phyloP scores from a whole-genome alignment of 257 asterid genomes.

The Asclepias syriaca region DNA sequence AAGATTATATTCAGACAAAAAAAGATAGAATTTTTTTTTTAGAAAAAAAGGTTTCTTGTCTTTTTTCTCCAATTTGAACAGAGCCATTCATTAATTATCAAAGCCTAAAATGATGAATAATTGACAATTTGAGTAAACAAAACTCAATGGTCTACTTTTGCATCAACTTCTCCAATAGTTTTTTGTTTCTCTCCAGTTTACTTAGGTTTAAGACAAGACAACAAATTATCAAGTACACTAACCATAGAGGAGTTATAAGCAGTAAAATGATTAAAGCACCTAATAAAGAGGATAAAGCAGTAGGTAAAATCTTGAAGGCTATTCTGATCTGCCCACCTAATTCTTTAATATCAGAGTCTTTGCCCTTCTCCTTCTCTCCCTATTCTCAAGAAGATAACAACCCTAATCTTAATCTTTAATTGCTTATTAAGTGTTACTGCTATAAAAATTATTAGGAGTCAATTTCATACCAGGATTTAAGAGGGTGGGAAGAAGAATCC shows the following conservation, averaged over 20 bases:
- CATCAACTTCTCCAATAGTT: neutral
- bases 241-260: neutral
- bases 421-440: neutral
- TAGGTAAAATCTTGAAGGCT: slow-evolving; percentile 4
- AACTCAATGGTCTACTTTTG: neutral
- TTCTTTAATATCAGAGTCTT: neutral
- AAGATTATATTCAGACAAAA: neutral
- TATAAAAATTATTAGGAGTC: neutral
- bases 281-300: neutral
- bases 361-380: neutral
- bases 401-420: neutral
- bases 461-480: neutral
- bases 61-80: neutral
- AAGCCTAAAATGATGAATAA: neutral
- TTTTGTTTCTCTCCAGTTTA: neutral
- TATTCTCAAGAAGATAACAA: neutral
- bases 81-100: neutral
- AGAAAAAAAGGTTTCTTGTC: neutral
- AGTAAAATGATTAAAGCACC: neutral
- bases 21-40: no score
- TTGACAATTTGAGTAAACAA: neutral
- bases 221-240: neutral
- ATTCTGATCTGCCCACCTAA: neutral
- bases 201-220: neutral
- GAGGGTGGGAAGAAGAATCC: neutral